phyloP scores from a whole-genome alignment of 345 rosid species.

The Xanthoceras sorbifolium region DNA sequence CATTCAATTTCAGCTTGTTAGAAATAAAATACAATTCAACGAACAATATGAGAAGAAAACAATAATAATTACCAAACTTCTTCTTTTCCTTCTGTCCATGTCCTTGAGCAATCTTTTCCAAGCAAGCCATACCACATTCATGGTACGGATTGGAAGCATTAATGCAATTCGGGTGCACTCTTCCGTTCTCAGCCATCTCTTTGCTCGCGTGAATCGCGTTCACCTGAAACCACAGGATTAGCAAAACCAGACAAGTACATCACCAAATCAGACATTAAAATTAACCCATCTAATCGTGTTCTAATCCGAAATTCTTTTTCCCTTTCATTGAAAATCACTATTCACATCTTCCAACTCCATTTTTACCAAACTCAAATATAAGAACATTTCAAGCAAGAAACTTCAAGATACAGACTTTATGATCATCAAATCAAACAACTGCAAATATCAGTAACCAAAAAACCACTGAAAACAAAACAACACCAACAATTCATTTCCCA shows the following conservation, averaged over 20 bases:
- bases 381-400: neutral
- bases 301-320: neutral
- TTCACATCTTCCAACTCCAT: neutral
- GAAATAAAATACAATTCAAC: neutral
- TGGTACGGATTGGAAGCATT: conserved; percentile 68
- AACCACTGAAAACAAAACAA: neutral
- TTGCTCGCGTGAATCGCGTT: too few relatives aligned
- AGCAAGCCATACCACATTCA: conserved; percentile 59
- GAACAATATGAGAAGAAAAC: neutral
- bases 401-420: neutral
- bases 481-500: neutral
- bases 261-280: conserved; percentile 1
- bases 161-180: conserved; percentile 46
- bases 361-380: neutral
- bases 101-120: conserved; percentile 45
- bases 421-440: neutral
- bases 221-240: conserved; percentile 8
- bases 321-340: neutral
- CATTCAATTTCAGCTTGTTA: neutral
- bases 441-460: neutral
- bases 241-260: conserved; percentile 7
- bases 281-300: neutral
- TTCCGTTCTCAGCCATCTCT: conserved; percentile 32
- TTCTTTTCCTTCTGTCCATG: conserved; percentile 28
- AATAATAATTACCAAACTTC: conserved; percentile 28